These are phyloP conservation scores for Sordariomycetes sp. DNA, from an alignment of 2,329 filamentous ascomycete species.

Conservation along the genomic window DNA sequence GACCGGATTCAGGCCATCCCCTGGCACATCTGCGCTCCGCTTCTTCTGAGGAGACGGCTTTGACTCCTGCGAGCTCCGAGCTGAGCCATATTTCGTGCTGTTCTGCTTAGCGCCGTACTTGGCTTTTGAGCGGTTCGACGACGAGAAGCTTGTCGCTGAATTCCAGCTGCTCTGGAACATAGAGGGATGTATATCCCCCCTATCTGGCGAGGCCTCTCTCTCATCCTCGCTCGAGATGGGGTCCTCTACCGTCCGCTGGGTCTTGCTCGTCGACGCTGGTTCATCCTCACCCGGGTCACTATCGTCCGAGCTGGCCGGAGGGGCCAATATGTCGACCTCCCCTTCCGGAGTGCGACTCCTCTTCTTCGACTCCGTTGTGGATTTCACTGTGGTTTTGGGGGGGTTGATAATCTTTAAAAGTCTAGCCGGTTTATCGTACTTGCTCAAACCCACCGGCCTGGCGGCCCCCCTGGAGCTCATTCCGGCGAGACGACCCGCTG, in stretches of 20 bases:
- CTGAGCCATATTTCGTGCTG: neutral
- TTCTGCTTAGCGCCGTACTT: neutral
- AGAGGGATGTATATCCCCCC: constrained; percentile 1
- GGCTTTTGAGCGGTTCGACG: neutral
- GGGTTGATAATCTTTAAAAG: neutral
- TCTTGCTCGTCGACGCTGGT: neutral
- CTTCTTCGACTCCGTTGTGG: neutral
- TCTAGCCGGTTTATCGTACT: neutral
- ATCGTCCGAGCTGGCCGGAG: constrained; percentile 1
- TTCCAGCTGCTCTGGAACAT: neutral
- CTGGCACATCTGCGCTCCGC: neutral
- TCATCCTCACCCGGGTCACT: neutral
- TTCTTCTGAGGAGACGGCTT: neutral
- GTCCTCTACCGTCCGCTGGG: neutral
- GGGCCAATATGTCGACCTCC: neutral
- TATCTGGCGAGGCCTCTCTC: neutral
- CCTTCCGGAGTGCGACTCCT: neutral
- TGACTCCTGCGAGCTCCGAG: neutral
- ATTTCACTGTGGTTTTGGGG: neutral
- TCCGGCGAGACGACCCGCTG: neutral
- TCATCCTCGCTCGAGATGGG: neutral
- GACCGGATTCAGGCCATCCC: neutral
- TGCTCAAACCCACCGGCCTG: neutral
- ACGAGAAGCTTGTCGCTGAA: neutral
- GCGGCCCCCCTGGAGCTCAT: neutral